Conservation (phyloP, 2,329 filamentous ascomycete genomes). For the Ascochyta fabae region DNA sequence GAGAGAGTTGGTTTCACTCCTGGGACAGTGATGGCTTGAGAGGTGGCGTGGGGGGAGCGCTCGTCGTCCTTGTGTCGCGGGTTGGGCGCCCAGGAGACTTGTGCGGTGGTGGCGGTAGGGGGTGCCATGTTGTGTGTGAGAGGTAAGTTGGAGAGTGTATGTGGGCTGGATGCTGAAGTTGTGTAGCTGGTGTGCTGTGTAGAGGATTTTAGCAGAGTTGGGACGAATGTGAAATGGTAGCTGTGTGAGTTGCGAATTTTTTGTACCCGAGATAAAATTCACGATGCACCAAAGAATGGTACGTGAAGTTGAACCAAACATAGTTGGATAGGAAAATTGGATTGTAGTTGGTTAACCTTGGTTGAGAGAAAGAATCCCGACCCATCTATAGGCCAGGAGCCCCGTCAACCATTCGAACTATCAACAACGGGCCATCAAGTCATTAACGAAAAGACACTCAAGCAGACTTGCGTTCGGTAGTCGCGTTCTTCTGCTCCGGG, state of each 20-base stretch:
- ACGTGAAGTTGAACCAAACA: neutral
- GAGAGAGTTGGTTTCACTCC: neutral
- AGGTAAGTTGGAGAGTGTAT: neutral
- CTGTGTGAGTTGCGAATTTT: neutral
- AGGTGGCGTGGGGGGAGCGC: neutral
- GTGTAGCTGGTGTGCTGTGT: too few relatives aligned
- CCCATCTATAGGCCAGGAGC: neutral
- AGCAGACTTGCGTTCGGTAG: conserved; percentile 18
- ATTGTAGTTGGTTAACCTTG: neutral
- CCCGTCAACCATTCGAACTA: neutral
- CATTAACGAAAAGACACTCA: neutral
- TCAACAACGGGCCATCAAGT: neutral
- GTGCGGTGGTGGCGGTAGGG: neutral
- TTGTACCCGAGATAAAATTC: neutral
- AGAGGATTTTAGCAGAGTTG: neutral
- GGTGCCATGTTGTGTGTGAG: neutral
- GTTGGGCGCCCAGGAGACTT: neutral
- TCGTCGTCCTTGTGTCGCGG: neutral
- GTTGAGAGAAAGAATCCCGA: neutral
- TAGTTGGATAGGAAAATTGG: neutral
- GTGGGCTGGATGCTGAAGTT: neutral
- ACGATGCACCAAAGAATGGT: too few relatives aligned
- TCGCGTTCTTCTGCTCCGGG: conserved; percentile 27
- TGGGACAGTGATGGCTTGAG: neutral
- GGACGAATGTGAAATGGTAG: neutral